Evolutionary conservation across 139 green algal species (phyloP), one percentile per base, ranked within the genome.

Genomic region (Chlorella sp.): DNA sequence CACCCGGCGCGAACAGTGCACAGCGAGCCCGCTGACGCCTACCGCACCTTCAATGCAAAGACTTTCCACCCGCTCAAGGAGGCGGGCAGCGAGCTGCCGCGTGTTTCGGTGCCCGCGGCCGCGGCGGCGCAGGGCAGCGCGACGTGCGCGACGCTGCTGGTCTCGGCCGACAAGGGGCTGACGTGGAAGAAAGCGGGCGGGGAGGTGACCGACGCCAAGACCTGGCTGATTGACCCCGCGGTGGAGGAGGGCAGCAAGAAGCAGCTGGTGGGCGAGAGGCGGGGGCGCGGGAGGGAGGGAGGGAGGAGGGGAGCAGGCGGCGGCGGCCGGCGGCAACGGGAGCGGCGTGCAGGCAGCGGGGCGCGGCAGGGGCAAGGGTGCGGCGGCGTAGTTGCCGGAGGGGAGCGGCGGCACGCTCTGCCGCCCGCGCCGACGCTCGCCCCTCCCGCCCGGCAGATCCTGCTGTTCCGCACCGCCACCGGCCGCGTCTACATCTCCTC

Each of bases 161-260:
- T 70, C 5, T 76, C 61, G 2, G 21, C 25, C 9, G 78, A 84
- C 61, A 17, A 17, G 0, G 78, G 78, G 8, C 63, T 46, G 55
- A 76, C 11, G 8, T 84, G 78, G 78, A 51, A 60, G 50, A 21
- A 48, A 35, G 33, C 19, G n/a, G 78, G 78, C 27, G n/a, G n/a
- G n/a, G 50, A 62, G 46, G 40, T 87, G 3, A 43, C 76, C 50
- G 71, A 78, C 58, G 21, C 46, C 38, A 79, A 73, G 36, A 82
- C 73, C 25, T 87, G 82, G 82, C 65, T 87, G 62, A 83, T 85
- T 40, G 60, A 87, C 45, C 81, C 81, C 0, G 64, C 50, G 19
- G 59, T 87, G 48, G 71, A 76, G 58, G 38, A 68, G 56, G 55
- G 64, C 41, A 69, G 53, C 74, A 74, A 69, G 74, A 65, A 65